A percentile compares a stretch with the other conserved stretches of the same genome.
phyloP scores from a whole-genome alignment of 345 rosid genomes.

The Pseudoturritis turrita region DNA sequence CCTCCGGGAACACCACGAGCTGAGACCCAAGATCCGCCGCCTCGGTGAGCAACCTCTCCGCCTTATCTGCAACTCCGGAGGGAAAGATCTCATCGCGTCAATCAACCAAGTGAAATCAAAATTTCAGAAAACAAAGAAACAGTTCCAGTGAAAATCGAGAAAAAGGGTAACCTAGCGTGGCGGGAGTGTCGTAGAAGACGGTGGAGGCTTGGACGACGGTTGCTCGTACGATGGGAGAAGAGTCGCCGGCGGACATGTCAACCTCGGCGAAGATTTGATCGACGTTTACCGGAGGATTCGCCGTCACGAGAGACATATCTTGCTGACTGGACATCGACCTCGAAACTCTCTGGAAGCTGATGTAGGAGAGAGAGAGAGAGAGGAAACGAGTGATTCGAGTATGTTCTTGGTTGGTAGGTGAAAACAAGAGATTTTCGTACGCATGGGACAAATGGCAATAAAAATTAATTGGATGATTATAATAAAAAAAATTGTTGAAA shows the following conservation, averaged over 20 bases:
- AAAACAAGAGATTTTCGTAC: no score
- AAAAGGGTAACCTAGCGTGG: slow-evolving; percentile 62
- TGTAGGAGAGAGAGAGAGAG: background rate
- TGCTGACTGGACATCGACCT: slow-evolving; percentile 21
- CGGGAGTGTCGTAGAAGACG: slow-evolving; percentile 80
- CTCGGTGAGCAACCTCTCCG: slow-evolving; percentile 81
- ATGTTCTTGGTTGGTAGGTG: background rate
- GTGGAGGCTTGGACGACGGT: slow-evolving; percentile 96
- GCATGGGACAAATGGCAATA: no score
- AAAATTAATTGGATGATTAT: no score
- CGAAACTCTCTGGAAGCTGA: background rate
- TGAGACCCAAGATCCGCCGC: slow-evolving; percentile 79
- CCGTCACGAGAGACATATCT: slow-evolving; percentile 49
- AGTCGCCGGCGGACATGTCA: slow-evolving; percentile 62
- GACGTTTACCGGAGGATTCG: slow-evolving; percentile 30
- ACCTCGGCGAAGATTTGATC: slow-evolving; percentile 67
- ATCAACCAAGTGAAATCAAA: background rate
- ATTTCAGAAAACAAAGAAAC: background rate
- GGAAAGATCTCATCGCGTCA: background rate
- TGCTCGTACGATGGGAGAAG: slow-evolving; percentile 62
- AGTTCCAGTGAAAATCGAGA: background rate
- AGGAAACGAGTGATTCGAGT: background rate
- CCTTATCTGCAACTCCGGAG: slow-evolving; percentile 52
- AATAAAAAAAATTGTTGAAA: no score
- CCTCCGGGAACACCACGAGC: slow-evolving; percentile 93